phyloP scores from a whole-genome alignment of 331 rosid genomes.

The Rhamnella rubrinervis region DNA sequence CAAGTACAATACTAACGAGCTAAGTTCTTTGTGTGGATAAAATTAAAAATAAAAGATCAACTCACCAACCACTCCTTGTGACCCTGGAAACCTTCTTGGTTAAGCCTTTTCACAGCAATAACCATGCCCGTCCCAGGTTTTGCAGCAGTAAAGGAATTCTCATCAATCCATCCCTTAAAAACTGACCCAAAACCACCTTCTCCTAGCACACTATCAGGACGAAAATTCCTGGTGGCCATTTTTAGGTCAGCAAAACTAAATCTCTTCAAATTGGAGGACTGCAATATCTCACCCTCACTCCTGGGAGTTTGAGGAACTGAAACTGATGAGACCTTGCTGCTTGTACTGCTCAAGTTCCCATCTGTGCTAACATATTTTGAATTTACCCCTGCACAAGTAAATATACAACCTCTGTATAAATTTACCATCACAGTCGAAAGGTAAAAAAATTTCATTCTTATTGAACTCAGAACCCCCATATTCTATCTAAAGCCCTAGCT shows the following conservation, averaged over 20 bases:
- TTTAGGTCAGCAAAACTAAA: constrained; percentile 64
- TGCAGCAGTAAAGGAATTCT: constrained; percentile 60
- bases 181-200: constrained; percentile 95
- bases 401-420: constrained; percentile 1
- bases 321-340: constrained; percentile 45
- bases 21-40: constrained; percentile 4
- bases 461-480: not conserved
- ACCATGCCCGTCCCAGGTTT: constrained; percentile 84
- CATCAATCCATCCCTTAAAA: constrained; percentile 96
- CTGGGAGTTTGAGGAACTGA: constrained; percentile 75
- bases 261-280: constrained; percentile 72
- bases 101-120: constrained; percentile 89
- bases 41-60: constrained; percentile 10
- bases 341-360: constrained; percentile 44
- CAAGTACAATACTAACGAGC: not conserved
- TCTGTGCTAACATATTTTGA: constrained; percentile 46
- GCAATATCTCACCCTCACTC: constrained; percentile 90
- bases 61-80: constrained; percentile 98
- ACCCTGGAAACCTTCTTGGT: constrained; percentile 79
- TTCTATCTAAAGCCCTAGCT: not conserved
- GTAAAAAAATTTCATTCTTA: not conserved
- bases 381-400: constrained; percentile 37
- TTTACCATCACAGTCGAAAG: not conserved
- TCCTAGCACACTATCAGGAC: constrained; percentile 85
- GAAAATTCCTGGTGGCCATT: constrained; percentile 84